Conservation (phyloP, 2,329 filamentous ascomycete species). For the Xylariaceae sp. region DNA sequence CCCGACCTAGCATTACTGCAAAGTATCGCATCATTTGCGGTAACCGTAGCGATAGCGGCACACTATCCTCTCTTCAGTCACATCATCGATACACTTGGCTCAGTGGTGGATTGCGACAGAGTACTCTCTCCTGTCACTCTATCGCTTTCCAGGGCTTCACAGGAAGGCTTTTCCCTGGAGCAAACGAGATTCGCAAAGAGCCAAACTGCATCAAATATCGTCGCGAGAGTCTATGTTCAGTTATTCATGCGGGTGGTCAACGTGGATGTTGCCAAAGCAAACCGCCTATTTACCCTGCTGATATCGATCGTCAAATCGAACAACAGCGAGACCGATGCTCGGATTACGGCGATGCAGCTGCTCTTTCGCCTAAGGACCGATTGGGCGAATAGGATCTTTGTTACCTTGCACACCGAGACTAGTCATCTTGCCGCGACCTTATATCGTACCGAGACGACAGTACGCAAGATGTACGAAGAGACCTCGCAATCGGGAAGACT, state of each 20-base stretch:
- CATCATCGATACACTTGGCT: slow-evolving; percentile 45
- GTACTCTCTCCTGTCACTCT: slow-evolving; percentile 33
- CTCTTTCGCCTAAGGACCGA: slow-evolving; percentile 80
- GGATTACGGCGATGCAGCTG: slow-evolving; percentile 67
- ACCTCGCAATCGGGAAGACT: slow-evolving; percentile 36
- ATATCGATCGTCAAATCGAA: slow-evolving; percentile 55
- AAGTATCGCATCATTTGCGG: slow-evolving; percentile 56
- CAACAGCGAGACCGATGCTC: slow-evolving; percentile 58
- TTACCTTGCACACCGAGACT: slow-evolving; percentile 64
- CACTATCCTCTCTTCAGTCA: slow-evolving; percentile 51
- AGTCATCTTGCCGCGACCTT: slow-evolving; percentile 65
- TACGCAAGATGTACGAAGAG: slow-evolving; percentile 46
- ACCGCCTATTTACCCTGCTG: slow-evolving; percentile 54
- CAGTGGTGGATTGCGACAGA: slow-evolving; percentile 42
- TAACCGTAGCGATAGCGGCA: slow-evolving; percentile 55
- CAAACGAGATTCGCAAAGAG: slow-evolving; percentile 19
- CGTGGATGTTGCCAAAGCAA: slow-evolving; percentile 55
- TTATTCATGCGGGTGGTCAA: slow-evolving; percentile 72
- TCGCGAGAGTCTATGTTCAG: slow-evolving; percentile 61
- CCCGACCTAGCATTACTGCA: slow-evolving; percentile 57
- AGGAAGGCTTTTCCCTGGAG: slow-evolving; percentile 17
- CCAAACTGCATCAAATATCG: slow-evolving; percentile 60
- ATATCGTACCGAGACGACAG: slow-evolving; percentile 52
- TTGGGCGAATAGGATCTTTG: slow-evolving; percentile 66
- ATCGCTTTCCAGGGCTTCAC: slow-evolving; percentile 15